Evolutionary conservation across 2,329 filamentous ascomycete species (phyloP).

Genomic region (Ilyonectria sp.): DNA sequence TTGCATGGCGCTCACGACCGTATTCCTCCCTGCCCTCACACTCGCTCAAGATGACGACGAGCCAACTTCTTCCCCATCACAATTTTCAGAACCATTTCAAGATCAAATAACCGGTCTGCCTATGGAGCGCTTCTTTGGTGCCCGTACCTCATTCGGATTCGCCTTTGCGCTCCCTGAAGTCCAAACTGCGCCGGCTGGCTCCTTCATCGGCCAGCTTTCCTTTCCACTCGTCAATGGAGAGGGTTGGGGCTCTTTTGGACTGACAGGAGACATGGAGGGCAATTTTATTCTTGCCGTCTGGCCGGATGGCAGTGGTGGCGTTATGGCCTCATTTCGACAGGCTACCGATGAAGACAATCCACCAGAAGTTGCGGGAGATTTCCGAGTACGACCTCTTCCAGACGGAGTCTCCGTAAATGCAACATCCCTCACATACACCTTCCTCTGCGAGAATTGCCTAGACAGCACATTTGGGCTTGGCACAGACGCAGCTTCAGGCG

Average conservation of each 20-base stretch:
- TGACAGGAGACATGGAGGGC: slow-evolving; percentile 61
- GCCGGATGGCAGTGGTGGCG: slow-evolving; percentile 55
- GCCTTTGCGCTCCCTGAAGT: slow-evolving; percentile 59
- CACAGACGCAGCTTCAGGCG: slow-evolving; percentile 40
- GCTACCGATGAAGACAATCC: slow-evolving; percentile 60
- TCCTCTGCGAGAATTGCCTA: slow-evolving; percentile 59
- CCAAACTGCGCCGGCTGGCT: slow-evolving; percentile 29
- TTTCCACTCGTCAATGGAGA: slow-evolving; percentile 56
- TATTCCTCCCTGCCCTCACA: background rate
- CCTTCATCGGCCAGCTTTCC: slow-evolving; percentile 55
- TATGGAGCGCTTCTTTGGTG: slow-evolving; percentile 58
- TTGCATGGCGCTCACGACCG: background rate
- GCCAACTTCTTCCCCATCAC: background rate
- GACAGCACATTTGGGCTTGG: slow-evolving; percentile 16
- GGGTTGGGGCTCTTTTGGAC: slow-evolving; percentile 63
- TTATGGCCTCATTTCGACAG: slow-evolving; percentile 61
- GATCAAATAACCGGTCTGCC: slow-evolving; percentile 53
- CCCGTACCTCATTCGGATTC: slow-evolving; percentile 56
- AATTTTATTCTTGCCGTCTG: slow-evolving; percentile 62
- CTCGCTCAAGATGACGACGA: slow-evolving; percentile 6
- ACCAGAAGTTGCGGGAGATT: slow-evolving; percentile 58
- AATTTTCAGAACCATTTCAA: slow-evolving; percentile 1
- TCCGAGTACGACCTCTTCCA: slow-evolving; percentile 57
- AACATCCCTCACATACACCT: slow-evolving; percentile 62
- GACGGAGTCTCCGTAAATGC: slow-evolving; percentile 60